Evolutionary conservation across 1,139 yeast genomes (phyloP), one percentile per base, ranked within the genome.

Genomic region (Meyerozyma sp.): DNA sequence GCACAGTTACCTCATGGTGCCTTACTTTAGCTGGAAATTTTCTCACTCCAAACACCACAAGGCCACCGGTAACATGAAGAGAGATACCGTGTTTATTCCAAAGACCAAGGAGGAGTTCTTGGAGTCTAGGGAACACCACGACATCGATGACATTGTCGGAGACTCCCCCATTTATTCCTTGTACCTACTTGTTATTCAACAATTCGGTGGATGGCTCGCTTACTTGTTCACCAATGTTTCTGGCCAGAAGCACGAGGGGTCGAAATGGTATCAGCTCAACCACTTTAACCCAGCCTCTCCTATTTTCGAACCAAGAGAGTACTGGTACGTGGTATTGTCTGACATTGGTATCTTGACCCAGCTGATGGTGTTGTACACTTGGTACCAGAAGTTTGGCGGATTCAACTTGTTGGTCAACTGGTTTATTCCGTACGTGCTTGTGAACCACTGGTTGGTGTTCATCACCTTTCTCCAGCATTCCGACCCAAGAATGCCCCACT

Each of bases 391-490:
- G 48, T 81, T 75, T 58, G 94, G 95, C 36, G 72, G 70, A 44
- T 79, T 80, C 68, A 78, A 79, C 61, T 73, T 84, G 63, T 60
- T 77, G 46, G 76, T 86, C 55, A 78, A 84, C 70, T 87, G 90
- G 85, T 73, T 83, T 50, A 59, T 85, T 45, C 95, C 95, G 44
- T 87, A 84, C 77, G 54, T 82, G 45, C 81, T 84, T 75, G 91
- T 85, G 49, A 87, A 87, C 77, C 94, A 87, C 69, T 87, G 95
- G 95, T 76, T 87, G 58, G 95, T 87, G 36, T 84, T 84, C 66
- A 85, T 87, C 60, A 87, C 95, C 41, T 87, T 75, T 66, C 76
- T 87, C 58, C 95, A 87, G 66, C 95, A 87, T 70, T 80, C 94
- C 29, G 94, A 84, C 65, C 85, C 90, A 39, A 65, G 80, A 14